Conservation (phyloP, 78 protist species). For the Dictyostelium intermedium region DNA sequence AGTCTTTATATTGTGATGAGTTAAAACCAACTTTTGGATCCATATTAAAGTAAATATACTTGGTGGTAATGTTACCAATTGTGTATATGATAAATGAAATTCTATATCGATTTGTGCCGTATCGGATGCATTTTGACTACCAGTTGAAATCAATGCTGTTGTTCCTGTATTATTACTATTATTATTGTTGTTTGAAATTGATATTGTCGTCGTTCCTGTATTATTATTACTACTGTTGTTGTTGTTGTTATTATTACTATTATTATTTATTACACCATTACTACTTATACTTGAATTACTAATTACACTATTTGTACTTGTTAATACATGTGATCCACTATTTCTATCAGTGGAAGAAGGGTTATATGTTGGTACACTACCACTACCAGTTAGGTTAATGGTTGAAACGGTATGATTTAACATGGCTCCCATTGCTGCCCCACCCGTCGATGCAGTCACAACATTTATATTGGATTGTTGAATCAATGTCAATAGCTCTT, state of each 20-base stretch:
- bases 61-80: constrained; percentile 41
- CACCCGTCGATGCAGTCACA: neutral
- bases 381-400: neutral
- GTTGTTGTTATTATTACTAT: neutral
- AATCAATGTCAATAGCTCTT: constrained; percentile 13
- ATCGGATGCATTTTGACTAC: neutral
- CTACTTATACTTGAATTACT: neutral
- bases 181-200: neutral
- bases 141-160: neutral
- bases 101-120: constrained; percentile 31
- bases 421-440: neutral
- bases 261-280: neutral
- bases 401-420: constrained; percentile 58
- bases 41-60: constrained; percentile 21
- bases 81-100: constrained; percentile 61
- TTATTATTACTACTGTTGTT: neutral
- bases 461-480: constrained; percentile 14
- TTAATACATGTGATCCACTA: neutral
- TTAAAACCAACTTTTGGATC: constrained; percentile 60
- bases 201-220: constrained; percentile 12
- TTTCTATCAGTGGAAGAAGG: neutral
- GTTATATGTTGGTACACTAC: neutral
- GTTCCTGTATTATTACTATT: neutral
- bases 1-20: constrained; percentile 70
- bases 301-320: neutral